Conservation (phyloP, 805 yeast species). For the Huiozyma naganishii region DNA sequence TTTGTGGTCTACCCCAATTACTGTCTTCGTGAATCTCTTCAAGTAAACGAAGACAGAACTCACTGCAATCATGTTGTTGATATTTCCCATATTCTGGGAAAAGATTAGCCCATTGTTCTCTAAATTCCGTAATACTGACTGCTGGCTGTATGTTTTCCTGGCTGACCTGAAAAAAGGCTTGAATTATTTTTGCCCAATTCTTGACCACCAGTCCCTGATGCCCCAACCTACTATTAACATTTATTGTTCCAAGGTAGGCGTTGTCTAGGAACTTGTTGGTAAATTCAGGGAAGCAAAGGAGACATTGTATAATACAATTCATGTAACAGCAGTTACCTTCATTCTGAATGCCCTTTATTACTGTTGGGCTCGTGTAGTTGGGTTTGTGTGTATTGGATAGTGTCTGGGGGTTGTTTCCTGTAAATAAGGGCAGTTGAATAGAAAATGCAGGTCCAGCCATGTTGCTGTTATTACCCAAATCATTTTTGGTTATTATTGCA, state of each 20-base stretch:
- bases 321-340: constrained; percentile 89
- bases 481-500: not conserved
- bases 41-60: constrained; percentile 73
- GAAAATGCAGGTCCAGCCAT: too few species aligned
- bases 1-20: constrained; percentile 32
- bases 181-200: constrained; percentile 50
- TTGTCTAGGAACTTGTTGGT: constrained; percentile 51
- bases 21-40: constrained; percentile 91
- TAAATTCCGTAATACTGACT: constrained; percentile 54
- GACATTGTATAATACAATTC: constrained; percentile 83
- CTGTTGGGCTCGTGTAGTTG: not conserved
- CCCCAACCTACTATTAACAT: not conserved
- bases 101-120: constrained; percentile 54
- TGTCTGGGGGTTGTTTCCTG: too few species aligned
- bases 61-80: constrained; percentile 90
- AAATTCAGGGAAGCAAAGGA: constrained; percentile 61
- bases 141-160: constrained; percentile 12
- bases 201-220: constrained; percentile 38
- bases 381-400: not conserved
- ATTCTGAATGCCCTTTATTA: constrained; percentile 51
- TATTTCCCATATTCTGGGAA: constrained; percentile 71
- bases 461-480: too few species aligned
- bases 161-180: constrained; percentile 39
- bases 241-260: constrained; percentile 32
- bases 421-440: too few species aligned